Base-by-base conservation (phyloP, 108 stramenopile species). In the Fragilaria radians region DNA sequence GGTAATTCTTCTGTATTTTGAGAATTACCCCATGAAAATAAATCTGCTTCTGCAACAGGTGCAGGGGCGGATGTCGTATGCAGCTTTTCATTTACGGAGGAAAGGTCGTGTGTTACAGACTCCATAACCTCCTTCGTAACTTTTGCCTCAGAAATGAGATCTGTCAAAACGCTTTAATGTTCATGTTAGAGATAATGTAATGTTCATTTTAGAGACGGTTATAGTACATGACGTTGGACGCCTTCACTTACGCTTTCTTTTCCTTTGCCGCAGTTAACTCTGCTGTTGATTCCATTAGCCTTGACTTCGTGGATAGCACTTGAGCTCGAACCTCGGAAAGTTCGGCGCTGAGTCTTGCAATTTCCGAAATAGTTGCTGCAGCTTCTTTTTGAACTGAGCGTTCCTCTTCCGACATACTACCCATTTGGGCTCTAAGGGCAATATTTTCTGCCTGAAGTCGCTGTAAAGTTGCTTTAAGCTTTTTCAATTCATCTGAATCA, bases 371-470 rank as follows among this genome's bases (percentile, higher is more conserved):
- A 26, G 74, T 75, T 11, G 59, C 67, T 29, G 63, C 48, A 31
- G 88, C 62, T 66, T 93, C 79, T 30, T 66, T 71, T 32, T 79
- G 83, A 1, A 86, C 80, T 32, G 85, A 76, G 19, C 68, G 71
- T 62, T 93, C 91, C 54, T 93, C 91, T 9, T 87, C 88, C 4
- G 85, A 71, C 56, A 85, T 68, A 17, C 56, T 62, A 32, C 79
- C 83, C 31, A 88, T 58, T 59, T 83, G 82, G 7, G 91, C 87
- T 54, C 84, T 86, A 48, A 93, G 82, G 23, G 78, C 65, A 48
- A 93, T 77, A 25, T 85, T 83, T 60, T 93, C 91, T 0, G 91
- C 91, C 53, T 83, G 83, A 3, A 93, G 56, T 34, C 88, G 87
- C 56, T 93, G 91, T 47, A 89, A 62, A 2, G 78, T 65, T 11